Conservation (phyloP, 2,329 filamentous ascomycete genomes). For the Didymella glomerata region DNA sequence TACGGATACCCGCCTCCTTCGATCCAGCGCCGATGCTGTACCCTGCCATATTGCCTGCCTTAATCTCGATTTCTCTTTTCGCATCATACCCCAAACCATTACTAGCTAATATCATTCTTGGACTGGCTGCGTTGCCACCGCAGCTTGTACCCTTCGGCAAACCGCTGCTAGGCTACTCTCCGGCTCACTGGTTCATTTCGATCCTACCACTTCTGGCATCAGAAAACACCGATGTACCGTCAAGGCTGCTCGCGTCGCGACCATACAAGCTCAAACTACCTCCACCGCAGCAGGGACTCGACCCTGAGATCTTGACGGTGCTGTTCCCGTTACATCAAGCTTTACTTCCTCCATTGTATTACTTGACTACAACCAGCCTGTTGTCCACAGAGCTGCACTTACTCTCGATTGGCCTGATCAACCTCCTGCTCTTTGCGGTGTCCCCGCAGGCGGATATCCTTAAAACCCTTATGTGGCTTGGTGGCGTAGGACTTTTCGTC, state of each 20-base stretch:
- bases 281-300: conserved; percentile 49
- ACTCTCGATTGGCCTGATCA: conserved; percentile 81
- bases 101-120: conserved; percentile 82
- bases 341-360: conserved; percentile 75
- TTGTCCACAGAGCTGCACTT: conserved; percentile 87
- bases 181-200: conserved; percentile 81
- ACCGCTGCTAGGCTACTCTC: conserved; percentile 65
- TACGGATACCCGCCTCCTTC: conserved; percentile 77
- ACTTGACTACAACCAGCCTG: conserved; percentile 87
- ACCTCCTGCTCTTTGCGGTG: conserved; percentile 76
- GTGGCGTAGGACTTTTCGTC: conserved; percentile 79
- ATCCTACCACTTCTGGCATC: conserved; percentile 71
- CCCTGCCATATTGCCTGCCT: conserved; percentile 76
- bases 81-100: conserved; percentile 68
- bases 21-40: conserved; percentile 93
- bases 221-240: conserved; percentile 54
- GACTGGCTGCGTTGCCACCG: conserved; percentile 78
- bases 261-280: conserved; percentile 49
- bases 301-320: conserved; percentile 67
- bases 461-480: conserved; percentile 57
- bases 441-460: conserved; percentile 64
- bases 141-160: conserved; percentile 73
- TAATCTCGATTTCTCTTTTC: conserved; percentile 78
- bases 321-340: conserved; percentile 86
- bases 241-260: conserved; percentile 42